Base-by-base conservation (phyloP, 305 asterid genomes). In the Andrographis paniculata region DNA sequence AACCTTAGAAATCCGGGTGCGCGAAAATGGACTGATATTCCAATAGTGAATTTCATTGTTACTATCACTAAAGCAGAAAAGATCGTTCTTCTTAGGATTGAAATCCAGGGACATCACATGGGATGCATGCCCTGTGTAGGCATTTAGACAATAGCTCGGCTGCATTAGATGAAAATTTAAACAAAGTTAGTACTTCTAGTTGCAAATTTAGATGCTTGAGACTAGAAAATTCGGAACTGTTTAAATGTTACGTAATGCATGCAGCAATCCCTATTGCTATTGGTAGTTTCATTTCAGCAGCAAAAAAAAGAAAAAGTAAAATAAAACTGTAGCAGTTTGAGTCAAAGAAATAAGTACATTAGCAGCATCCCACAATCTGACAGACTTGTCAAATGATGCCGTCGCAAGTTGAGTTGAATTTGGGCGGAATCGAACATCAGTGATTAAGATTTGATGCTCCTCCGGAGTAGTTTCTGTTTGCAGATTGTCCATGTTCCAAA, bases 281-380 rank as follows among this genome's bases (percentile, higher is more conserved):
- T n/a, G n/a, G n/a, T n/a, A n/a, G n/a, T n/a, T n/a, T n/a, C n/a
- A n/a, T n/a, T n/a, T n/a, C n/a, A n/a, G n/a, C n/a, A n/a, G n/a
- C n/a, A n/a, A n/a, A n/a, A n/a, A n/a, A n/a, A n/a, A n/a, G n/a
- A n/a, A n/a, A n/a, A n/a, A n/a, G n/a, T n/a, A n/a, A n/a, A n/a
- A n/a, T n/a, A 14, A 14, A 37, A 1, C 3, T 2, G 8, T 37
- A 1, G 42, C 42, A 31, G 9, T 19, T 46, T 18, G 20, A 20
- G 44, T 11, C 35, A 57, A 36, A 24, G 28, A 53, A 50, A 50
- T 38, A 45, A 63, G 38, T 71, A 84, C 95, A 66, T 78, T 76
- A 40, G 84, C 83, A 35, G 95, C 89, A 61, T 84, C 93, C 95
- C 95, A 84, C 41, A 84, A 58, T 68, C 93, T 70, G 71, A 84